A percentile compares a stretch with the other conserved stretches of the same genome.
phyloP scores from a whole-genome alignment of 345 rosid species.

The Populus deltoides region DNA sequence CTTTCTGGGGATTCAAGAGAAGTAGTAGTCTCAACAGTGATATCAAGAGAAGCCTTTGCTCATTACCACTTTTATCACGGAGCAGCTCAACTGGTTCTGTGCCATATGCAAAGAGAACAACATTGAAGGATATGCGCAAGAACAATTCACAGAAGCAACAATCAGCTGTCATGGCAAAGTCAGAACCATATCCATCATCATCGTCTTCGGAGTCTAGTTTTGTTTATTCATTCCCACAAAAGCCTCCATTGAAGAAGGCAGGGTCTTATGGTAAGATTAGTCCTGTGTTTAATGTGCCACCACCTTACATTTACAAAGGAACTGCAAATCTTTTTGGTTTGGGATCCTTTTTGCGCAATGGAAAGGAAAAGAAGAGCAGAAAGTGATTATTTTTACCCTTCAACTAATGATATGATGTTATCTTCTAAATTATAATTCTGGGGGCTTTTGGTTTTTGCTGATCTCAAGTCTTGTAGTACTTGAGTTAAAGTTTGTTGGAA shows the following conservation, averaged over 20 bases:
- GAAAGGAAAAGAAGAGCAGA: conserved; percentile 54
- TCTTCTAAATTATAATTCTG: not conserved
- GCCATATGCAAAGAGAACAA: conserved; percentile 26
- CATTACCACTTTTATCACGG: conserved; percentile 58
- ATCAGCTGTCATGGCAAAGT: conserved; percentile 17
- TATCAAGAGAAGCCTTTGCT: conserved; percentile 47
- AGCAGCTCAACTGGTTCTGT: conserved; percentile 72
- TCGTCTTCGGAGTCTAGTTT: conserved; percentile 26
- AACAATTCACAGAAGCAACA: conserved; percentile 36
- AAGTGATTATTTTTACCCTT: conserved; percentile 18
- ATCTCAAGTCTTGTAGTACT: not conserved
- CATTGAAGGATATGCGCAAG: conserved; percentile 37
- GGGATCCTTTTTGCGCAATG: conserved; percentile 50
- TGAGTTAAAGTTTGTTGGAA: not conserved
- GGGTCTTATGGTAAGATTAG: conserved; percentile 42
- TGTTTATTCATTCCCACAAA: conserved; percentile 41
- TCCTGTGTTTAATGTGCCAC: conserved; percentile 66
- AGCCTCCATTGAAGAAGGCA: conserved; percentile 48
- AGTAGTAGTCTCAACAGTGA: conserved; percentile 66
- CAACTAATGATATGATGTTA: not conserved
- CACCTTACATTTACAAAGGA: conserved; percentile 50
- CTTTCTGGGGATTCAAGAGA: conserved; percentile 81
- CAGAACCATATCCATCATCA: conserved; percentile 8
- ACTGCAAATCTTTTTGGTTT: conserved; percentile 51
- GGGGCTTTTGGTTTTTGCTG: not conserved